Base-by-base conservation (phyloP, 495 filamentous ascomycete genomes). In the Neurospora sublineolata region DNA sequence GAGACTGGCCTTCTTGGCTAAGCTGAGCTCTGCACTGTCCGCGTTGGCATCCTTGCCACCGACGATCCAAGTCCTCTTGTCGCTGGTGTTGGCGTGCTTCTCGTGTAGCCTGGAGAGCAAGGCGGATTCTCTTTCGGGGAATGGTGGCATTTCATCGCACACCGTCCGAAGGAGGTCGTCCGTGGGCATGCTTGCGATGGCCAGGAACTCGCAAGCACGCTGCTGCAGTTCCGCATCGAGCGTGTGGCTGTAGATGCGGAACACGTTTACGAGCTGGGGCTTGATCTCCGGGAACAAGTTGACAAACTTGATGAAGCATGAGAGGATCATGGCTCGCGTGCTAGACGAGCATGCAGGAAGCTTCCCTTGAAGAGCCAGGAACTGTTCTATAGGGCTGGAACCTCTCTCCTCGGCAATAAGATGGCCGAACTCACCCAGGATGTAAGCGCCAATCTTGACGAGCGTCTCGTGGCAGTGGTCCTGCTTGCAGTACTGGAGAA, bases 231-330 rank as follows among this genome's bases (percentile, higher is more conserved):
- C 96, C 0, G 96, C 91, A 76, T 99, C 96, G 18, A 97, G 87
- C 3, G 93, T 95, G 79, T 97, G 93, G 80, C 94, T 97, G 84
- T 97, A 99, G 20, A 92, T 83, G 64, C 89, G 86, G 83, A 99
- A 99, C 36, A 97, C 90, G 72, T 93, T 90, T 64, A 98, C 82
- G 3, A 98, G 88, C 79, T 97, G 94, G 1, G 94, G 92, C 77
- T 98, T 99, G 82, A 99, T 97, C 78, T 99, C 96, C 12, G 96
- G 96, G 80, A 99, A 99, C 58, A 99, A 83, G 80, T 98, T 98
- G 80, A 99, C 92, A 72, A 95, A 99, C 81, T 99, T 99, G 84
- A 99, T 86, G 77, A 97, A 98, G 6, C 89, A 93, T 0, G 94
- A 97, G 58, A 99, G 84, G 23, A 99, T 91, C 84, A 98, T 98